Evolutionary conservation across 345 rosid species (phyloP).

Genomic region (Bretschneidera sinensis): DNA sequence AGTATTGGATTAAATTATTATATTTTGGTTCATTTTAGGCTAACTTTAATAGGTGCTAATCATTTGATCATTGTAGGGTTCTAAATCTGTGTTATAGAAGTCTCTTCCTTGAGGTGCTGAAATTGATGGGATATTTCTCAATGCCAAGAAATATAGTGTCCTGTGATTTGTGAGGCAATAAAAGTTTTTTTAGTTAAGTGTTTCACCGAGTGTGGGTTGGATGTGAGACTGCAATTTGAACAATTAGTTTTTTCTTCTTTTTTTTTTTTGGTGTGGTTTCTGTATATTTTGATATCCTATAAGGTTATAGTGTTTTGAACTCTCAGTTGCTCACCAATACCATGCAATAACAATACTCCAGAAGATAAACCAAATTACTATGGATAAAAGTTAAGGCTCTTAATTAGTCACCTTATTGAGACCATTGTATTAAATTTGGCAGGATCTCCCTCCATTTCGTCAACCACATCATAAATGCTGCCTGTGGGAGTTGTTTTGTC

Average conservation of each 20-base stretch:
- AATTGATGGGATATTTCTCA: too few relatives aligned
- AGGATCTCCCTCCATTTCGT: slow-evolving; percentile 86
- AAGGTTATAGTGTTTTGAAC: not conserved
- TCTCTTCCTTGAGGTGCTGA: not conserved
- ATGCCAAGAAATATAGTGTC: not conserved
- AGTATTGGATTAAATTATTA: too few relatives aligned
- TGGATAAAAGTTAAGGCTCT: not conserved
- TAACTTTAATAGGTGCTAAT: not conserved
- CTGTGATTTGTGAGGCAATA: not conserved
- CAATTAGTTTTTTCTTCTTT: not conserved
- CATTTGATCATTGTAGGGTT: not conserved
- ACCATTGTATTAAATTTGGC: slow-evolving; percentile 11
- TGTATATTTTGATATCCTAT: not conserved
- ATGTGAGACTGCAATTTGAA: too few relatives aligned
- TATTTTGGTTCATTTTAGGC: not conserved
- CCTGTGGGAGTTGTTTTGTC: slow-evolving; percentile 84
- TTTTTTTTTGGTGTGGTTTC: not conserved
- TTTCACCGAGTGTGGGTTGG: not conserved
- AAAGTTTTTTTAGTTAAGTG: not conserved
- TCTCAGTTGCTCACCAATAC: not conserved
- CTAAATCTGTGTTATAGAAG: not conserved
- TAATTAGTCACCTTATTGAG: not conserved
- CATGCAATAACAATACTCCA: not conserved
- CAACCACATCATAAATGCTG: slow-evolving; percentile 58
- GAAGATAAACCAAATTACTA: not conserved